A percentile compares a stretch with the other conserved stretches of the same genome.
These are phyloP conservation scores for Penicillium maclennaniae DNA, from an alignment of 495 filamentous ascomycete species.

Conservation along the genomic window DNA sequence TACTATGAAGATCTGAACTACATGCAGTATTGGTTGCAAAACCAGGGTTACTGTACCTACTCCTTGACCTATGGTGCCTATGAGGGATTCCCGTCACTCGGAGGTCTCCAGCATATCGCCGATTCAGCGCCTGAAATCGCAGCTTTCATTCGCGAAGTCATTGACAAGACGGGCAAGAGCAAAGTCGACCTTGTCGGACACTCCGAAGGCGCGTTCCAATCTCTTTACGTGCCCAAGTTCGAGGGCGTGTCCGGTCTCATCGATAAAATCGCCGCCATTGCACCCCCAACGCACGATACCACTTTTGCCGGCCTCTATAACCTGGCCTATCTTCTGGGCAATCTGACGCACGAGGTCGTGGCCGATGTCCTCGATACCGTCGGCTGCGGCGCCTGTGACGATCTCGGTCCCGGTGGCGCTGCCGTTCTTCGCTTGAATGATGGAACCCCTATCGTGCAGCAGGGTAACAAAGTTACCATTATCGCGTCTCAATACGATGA, in stretches of 20 bases:
- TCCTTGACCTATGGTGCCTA: conserved; percentile 51
- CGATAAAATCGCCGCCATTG: conserved; percentile 47
- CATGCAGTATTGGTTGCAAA: conserved; percentile 48
- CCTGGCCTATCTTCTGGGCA: conserved; percentile 41
- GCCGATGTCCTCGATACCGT: conserved; percentile 32
- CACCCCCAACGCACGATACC: conserved; percentile 49
- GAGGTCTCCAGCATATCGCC: conserved; percentile 42
- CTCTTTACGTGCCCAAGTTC: conserved; percentile 52
- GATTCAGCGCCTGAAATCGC: conserved; percentile 49
- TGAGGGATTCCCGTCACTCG: conserved; percentile 42
- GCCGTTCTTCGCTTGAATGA: conserved; percentile 41
- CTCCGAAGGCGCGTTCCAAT: conserved; percentile 52
- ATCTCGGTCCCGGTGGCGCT: conserved; percentile 35
- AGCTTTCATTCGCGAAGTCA: conserved; percentile 42
- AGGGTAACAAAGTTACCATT: conserved; percentile 45
- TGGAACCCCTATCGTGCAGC: conserved; percentile 43
- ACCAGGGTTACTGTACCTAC: conserved; percentile 50
- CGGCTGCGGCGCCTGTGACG: conserved; percentile 47
- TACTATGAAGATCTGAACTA: conserved; percentile 51
- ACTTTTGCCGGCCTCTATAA: conserved; percentile 45
- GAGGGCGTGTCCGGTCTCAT: conserved; percentile 40
- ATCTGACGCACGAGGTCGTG: conserved; percentile 29
- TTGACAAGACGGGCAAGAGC: conserved; percentile 34
- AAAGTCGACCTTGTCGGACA: conserved; percentile 53
- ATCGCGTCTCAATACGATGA: conserved; percentile 47